These are phyloP conservation scores for Erodium maritimum DNA, from an alignment of 345 rosid genomes.

Conservation along the genomic window DNA sequence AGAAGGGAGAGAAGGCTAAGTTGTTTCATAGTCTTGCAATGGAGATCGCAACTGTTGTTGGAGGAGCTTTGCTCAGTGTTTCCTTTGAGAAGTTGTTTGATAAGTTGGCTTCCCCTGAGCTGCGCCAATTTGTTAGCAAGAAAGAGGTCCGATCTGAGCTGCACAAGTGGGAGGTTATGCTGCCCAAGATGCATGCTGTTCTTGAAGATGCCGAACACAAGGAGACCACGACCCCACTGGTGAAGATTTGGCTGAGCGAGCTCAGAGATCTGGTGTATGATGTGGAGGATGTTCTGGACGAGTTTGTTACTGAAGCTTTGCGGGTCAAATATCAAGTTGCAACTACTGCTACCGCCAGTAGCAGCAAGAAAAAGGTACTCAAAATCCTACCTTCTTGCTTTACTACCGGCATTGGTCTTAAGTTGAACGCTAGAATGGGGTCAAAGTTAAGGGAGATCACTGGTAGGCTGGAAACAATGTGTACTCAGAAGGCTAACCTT, in stretches of 20 bases:
- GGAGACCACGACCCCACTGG: not conserved
- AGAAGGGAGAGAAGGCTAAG: not conserved
- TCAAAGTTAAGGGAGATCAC: slow-evolving; percentile 4
- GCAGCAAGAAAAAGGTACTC: not conserved
- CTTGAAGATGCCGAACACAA: no score
- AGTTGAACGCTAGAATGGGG: not conserved
- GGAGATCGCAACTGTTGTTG: not conserved
- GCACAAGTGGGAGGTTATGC: not conserved
- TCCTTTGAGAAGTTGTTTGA: not conserved
- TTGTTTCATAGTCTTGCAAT: not conserved
- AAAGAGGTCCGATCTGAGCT: not conserved
- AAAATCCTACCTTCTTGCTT: not conserved
- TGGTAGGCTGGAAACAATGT: slow-evolving; percentile 9
- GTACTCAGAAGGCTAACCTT: no score
- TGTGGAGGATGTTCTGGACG: slow-evolving; percentile 19
- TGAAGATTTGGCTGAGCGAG: slow-evolving; percentile 12
- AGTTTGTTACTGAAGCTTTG: slow-evolving; percentile 10
- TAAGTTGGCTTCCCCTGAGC: slow-evolving; percentile 5
- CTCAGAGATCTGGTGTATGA: slow-evolving; percentile 14
- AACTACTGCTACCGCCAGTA: not conserved
- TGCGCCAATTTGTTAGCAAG: not conserved
- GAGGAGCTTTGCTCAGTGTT: not conserved
- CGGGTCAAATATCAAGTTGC: not conserved
- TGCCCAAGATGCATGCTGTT: not conserved
- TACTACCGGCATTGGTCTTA: not conserved